A percentile compares a stretch with the other conserved stretches of the same genome.
Evolutionary conservation across 352 stramenopile genomes (phyloP).

Genomic region (Thalassiosira hispida): DNA sequence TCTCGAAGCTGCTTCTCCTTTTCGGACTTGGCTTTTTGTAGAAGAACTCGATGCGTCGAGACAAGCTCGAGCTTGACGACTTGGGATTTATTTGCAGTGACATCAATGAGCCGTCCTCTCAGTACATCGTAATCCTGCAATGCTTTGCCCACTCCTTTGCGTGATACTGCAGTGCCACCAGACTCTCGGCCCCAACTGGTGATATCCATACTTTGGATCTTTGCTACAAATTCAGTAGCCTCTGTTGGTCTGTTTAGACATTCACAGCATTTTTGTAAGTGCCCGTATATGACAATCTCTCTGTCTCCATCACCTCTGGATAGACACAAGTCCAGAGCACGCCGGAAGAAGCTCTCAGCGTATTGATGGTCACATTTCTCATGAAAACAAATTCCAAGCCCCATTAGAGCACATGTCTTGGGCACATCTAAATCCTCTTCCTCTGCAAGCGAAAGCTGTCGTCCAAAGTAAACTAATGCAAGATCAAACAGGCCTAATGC

Average conservation of each 20-base stretch:
- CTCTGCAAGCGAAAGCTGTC: conserved; percentile 50
- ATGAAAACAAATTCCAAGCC: conserved; percentile 60
- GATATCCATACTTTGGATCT: conserved; percentile 39
- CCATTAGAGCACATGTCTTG: conserved; percentile 44
- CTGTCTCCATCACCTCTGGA: conserved; percentile 34
- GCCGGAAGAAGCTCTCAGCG: conserved; percentile 38
- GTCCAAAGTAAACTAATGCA: conserved; percentile 50
- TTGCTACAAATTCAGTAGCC: conserved; percentile 18
- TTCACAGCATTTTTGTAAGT: conserved; percentile 46
- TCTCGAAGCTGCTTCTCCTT: conserved; percentile 48
- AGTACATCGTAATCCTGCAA: conserved; percentile 27
- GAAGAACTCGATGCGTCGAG: conserved; percentile 23
- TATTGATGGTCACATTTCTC: conserved; percentile 60
- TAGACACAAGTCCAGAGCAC: conserved; percentile 26
- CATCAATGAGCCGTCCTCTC: conserved; percentile 40
- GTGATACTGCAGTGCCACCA: conserved; percentile 28
- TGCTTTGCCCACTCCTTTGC: conserved; percentile 37
- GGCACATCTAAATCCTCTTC: conserved; percentile 48
- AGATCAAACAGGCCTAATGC: conserved; percentile 34
- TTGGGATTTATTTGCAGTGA: conserved; percentile 41
- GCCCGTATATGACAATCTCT: conserved; percentile 14
- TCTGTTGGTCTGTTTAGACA: conserved; percentile 33
- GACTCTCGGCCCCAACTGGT: conserved; percentile 29
- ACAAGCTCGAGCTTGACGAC: conserved; percentile 30
- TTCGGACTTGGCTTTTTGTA: conserved; percentile 11